A percentile compares a stretch with the other conserved stretches of the same genome.
Evolutionary conservation across 768 basidiomycete species (phyloP).

Genomic region (Boletus vermiculosoides): DNA sequence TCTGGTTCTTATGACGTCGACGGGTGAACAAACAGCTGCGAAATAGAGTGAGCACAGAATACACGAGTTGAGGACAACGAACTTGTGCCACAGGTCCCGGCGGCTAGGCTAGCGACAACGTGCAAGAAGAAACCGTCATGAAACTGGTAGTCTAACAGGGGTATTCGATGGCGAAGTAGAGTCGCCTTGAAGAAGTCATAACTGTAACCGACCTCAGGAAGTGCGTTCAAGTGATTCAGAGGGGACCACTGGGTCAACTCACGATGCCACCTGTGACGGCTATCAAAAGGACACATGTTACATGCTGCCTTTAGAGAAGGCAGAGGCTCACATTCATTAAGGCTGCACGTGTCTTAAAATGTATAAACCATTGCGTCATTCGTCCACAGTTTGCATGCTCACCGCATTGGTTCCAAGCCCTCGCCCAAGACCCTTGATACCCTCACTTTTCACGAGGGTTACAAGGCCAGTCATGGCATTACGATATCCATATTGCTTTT

Average conservation of each 20-base stretch:
- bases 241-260: slow-evolving; percentile 32
- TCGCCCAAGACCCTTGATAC: slow-evolving; percentile 62
- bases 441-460: slow-evolving; percentile 65
- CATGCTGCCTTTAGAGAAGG: background rate
- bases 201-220: slow-evolving; percentile 36
- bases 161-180: slow-evolving; percentile 51
- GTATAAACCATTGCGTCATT: slow-evolving; percentile 3
- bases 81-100: slow-evolving; percentile 81
- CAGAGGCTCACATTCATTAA: slow-evolving; percentile 65
- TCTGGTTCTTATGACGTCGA: slow-evolving; percentile 72
- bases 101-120: slow-evolving; percentile 60
- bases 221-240: background rate
- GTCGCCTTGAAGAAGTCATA: slow-evolving; percentile 75
- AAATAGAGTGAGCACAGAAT: slow-evolving; percentile 3
- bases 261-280: slow-evolving; percentile 86
- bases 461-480: slow-evolving; percentile 78
- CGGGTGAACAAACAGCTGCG: slow-evolving; percentile 74
- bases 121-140: slow-evolving; percentile 68
- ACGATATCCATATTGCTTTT: slow-evolving; percentile 71
- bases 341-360: slow-evolving; percentile 52
- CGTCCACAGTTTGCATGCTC: slow-evolving; percentile 23
- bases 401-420: slow-evolving; percentile 81
- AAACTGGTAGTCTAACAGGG: slow-evolving; percentile 58
- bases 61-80: slow-evolving; percentile 21
- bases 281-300: slow-evolving; percentile 28